Base-by-base conservation (phyloP, 1,139 yeast genomes). In the Lodderomyces pseudojiufengensis region DNA sequence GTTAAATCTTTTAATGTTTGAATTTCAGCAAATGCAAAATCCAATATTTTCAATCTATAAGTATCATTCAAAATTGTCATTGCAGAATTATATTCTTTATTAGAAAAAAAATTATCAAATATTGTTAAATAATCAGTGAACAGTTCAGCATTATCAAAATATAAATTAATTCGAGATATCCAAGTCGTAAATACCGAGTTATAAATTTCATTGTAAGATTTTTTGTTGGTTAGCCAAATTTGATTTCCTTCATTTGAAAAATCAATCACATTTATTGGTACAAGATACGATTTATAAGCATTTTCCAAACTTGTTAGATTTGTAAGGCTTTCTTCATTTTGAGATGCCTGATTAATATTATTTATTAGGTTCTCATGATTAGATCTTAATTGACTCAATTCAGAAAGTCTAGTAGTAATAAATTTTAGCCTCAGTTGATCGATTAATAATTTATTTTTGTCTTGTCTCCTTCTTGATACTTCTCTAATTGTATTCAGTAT, bases 401-500 rank as follows among this genome's bases (percentile, higher is more conserved):
- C 63, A 1, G 57, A 63, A 1, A 84, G 44, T 27, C 79, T 61
- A 2, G 71, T 73, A 43, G 66, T 70, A 7, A 84, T 50, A 12
- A 54, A 57, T 0, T 52, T 51, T 21, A 80, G 76, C 2, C 63
- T 55, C 1, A 47, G 50, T 13, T 78, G 72, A 24, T 66, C 64
- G 11, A 86, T 68, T 44, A 86, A 75, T 20, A 82, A 73, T 23
- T 83, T 72, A 52, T 84, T 84, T 44, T 79, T 80, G 40, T 85
- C 95, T 11, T 79, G 76, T 32, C 95, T 64, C 51, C 80, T 85
- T 42, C 97, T 67, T 25, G 84, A 65, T 9, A 84, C 59, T 46
- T 88, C 97, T 45, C 97, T 70, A 0, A 87, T 73, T 33, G 84
- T 55, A 38, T 66, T 69, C 9, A 63, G 54, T 58, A 63, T 57